Percentiles rank a stretch among this genome's conserved stretches.
These are phyloP conservation scores for Mollisia scopiformis DNA, from an alignment of 2,329 filamentous ascomycete species.

Conservation along the genomic window DNA sequence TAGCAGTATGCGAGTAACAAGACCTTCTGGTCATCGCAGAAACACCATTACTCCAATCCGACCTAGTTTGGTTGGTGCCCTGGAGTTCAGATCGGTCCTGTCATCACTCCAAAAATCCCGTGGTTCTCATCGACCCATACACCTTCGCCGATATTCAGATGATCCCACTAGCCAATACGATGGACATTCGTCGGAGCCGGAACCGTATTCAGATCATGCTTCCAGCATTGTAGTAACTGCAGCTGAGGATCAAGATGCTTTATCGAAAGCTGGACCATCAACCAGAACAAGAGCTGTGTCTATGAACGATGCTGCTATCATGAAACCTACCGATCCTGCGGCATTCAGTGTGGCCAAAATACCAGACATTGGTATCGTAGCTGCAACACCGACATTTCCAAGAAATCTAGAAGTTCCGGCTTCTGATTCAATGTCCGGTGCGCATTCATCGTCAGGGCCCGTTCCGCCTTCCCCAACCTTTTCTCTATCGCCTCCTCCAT, in stretches of 20 bases:
- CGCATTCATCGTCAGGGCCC: constrained; percentile 31
- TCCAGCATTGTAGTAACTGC: constrained; percentile 45
- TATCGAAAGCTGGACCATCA: constrained; percentile 18
- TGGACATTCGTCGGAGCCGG: constrained; percentile 41
- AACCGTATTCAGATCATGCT: constrained; percentile 38
- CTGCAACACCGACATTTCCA: constrained; percentile 45
- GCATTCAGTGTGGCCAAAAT: constrained; percentile 32
- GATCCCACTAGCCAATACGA: constrained; percentile 44
- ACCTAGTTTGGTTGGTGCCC: constrained; percentile 87
- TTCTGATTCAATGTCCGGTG: constrained; percentile 21
- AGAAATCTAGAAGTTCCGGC: constrained; percentile 28
- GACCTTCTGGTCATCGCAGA: constrained; percentile 65
- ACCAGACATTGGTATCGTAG: constrained; percentile 36
- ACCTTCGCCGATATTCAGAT: constrained; percentile 71
- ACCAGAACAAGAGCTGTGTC: constrained; percentile 34
- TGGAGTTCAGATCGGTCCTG: constrained; percentile 91
- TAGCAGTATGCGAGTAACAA: constrained; percentile 88
- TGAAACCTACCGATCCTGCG: constrained; percentile 24
- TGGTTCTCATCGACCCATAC: constrained; percentile 73
- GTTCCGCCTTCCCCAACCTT: constrained; percentile 42
- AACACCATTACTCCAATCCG: constrained; percentile 84
- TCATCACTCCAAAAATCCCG: constrained; percentile 84
- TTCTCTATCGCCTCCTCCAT: constrained; percentile 33
- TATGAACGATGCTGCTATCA: constrained; percentile 31
- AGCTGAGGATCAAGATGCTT: constrained; percentile 27